Evolutionary conservation across 2,329 filamentous ascomycete species (phyloP).

Genomic region (Penicillium digitatum): DNA sequence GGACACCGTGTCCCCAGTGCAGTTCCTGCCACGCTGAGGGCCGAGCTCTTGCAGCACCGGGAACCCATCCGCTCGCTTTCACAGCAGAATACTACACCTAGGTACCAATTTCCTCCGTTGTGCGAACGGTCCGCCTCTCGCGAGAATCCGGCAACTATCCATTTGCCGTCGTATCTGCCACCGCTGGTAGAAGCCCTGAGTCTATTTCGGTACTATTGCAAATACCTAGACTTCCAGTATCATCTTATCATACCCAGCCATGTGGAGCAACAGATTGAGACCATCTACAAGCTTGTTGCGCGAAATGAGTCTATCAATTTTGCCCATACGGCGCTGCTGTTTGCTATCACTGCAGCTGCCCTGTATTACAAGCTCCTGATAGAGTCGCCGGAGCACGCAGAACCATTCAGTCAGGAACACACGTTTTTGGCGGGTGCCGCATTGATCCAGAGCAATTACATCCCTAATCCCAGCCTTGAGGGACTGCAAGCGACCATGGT

Average conservation of each 20-base stretch:
- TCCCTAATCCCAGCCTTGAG: slow-evolving; percentile 29
- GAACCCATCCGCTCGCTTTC: not conserved
- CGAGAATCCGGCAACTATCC: slow-evolving; percentile 22
- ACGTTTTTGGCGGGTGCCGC: slow-evolving; percentile 31
- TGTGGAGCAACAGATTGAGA: slow-evolving; percentile 26
- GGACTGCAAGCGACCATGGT: slow-evolving; percentile 35
- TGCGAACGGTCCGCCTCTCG: slow-evolving; percentile 7
- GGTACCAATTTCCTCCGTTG: not conserved
- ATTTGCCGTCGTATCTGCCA: slow-evolving; percentile 27
- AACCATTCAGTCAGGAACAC: slow-evolving; percentile 25
- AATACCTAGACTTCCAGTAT: slow-evolving; percentile 36
- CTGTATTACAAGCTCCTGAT: slow-evolving; percentile 24
- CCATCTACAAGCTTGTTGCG: slow-evolving; percentile 29
- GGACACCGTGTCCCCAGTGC: slow-evolving; percentile 26
- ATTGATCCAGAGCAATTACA: slow-evolving; percentile 31
- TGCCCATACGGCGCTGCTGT: slow-evolving; percentile 32
- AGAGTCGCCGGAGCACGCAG: slow-evolving; percentile 20
- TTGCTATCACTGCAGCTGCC: slow-evolving; percentile 34
- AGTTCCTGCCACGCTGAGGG: slow-evolving; percentile 17
- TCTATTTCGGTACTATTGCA: slow-evolving; percentile 34
- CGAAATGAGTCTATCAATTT: slow-evolving; percentile 19
- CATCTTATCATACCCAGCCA: slow-evolving; percentile 32
- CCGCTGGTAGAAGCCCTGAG: slow-evolving; percentile 26
- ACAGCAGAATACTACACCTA: not conserved
- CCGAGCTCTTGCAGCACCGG: slow-evolving; percentile 13